Conservation (phyloP, 352 stramenopile species). For the Globisporangium irregulare region DNA sequence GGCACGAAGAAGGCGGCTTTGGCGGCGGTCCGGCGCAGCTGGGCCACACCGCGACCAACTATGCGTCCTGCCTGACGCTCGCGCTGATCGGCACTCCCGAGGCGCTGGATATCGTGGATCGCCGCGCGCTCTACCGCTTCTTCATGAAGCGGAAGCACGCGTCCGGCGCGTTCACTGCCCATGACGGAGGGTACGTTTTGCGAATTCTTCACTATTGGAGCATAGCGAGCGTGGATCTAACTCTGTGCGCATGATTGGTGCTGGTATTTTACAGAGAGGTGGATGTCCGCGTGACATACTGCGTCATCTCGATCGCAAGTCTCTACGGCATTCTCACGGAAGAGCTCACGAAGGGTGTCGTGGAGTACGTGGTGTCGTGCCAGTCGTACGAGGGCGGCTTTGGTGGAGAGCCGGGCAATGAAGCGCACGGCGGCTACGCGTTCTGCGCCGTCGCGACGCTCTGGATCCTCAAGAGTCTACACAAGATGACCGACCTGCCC, state of each 20-base stretch:
- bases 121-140: conserved; percentile 82
- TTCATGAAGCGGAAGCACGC: conserved; percentile 86
- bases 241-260: not conserved
- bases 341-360: conserved; percentile 74
- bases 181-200: conserved; percentile 88
- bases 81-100: conserved; percentile 88
- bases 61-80: conserved; percentile 93
- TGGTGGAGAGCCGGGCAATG: conserved; percentile 87
- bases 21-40: conserved; percentile 91
- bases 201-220: not conserved
- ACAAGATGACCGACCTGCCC: conserved; percentile 49
- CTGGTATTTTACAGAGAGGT: conserved; percentile 70
- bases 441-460: conserved; percentile 97
- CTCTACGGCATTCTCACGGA: conserved; percentile 92
- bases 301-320: conserved; percentile 91
- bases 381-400: conserved; percentile 99
- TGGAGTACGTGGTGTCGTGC: conserved; percentile 84
- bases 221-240: not conserved
- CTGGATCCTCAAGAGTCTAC: conserved; percentile 81
- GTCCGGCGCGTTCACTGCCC: conserved; percentile 94
- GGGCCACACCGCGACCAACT: conserved; percentile 90
- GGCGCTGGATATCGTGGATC: conserved; percentile 76
- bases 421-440: conserved; percentile 98
- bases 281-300: conserved; percentile 97
- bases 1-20: conserved; percentile 88